A percentile compares a stretch with the other conserved stretches of the same genome.
Evolutionary conservation across 352 stramenopile genomes (phyloP).

Genomic region (Phytophthora colocasiae): DNA sequence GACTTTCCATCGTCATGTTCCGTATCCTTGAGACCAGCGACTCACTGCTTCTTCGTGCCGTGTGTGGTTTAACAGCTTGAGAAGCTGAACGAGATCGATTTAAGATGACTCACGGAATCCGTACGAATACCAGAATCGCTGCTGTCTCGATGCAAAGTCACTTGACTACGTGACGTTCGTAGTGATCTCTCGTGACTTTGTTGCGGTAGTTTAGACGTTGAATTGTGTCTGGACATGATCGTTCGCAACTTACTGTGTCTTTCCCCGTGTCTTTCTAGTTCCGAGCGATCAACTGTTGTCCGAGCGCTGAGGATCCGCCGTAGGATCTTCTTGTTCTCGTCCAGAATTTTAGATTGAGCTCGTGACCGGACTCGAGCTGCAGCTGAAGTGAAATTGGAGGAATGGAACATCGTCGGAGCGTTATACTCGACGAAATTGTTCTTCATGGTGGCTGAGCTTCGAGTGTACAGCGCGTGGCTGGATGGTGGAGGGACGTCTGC

Average conservation of each 20-base stretch:
- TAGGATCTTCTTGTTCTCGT: slow-evolving; percentile 64
- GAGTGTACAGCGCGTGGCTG: slow-evolving; percentile 59
- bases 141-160: slow-evolving; percentile 6
- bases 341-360: slow-evolving; percentile 46
- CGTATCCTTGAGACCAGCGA: slow-evolving; percentile 40
- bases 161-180: slow-evolving; percentile 21
- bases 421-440: slow-evolving; percentile 64
- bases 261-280: slow-evolving; percentile 46
- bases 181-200: slow-evolving; percentile 8
- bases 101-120: slow-evolving; percentile 22
- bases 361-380: slow-evolving; percentile 32
- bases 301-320: slow-evolving; percentile 53
- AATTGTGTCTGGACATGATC: slow-evolving; percentile 52
- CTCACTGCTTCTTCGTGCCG: slow-evolving; percentile 25
- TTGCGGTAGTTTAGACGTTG: slow-evolving; percentile 24
- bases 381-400: slow-evolving; percentile 41
- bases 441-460: slow-evolving; percentile 50
- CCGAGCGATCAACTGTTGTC: slow-evolving; percentile 50
- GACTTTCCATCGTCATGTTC: slow-evolving; percentile 35
- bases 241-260: slow-evolving; percentile 47
- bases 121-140: slow-evolving; percentile 13
- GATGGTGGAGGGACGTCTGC: slow-evolving; percentile 39
- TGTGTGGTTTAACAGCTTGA: slow-evolving; percentile 10
- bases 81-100: slow-evolving; percentile 30
- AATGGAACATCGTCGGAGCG: slow-evolving; percentile 33